Conservation (phyloP, 1,284 basidiomycete genomes). For the Kalmanozyma brasiliensis region DNA sequence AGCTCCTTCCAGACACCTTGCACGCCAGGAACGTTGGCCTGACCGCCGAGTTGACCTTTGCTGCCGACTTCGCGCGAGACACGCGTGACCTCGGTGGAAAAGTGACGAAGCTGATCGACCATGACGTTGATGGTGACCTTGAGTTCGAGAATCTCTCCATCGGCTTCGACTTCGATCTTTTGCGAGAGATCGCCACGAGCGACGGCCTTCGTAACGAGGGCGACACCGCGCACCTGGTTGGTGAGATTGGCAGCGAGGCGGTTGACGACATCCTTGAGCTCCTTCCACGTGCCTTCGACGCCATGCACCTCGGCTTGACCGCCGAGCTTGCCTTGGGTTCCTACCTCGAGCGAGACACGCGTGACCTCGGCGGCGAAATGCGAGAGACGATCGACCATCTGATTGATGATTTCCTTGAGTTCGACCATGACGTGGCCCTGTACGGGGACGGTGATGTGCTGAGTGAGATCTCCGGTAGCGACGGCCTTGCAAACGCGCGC, state of each 20-base stretch:
- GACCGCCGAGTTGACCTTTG: constrained; percentile 65
- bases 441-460: constrained; percentile 95
- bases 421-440: constrained; percentile 97
- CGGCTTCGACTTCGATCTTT: constrained; percentile 95
- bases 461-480: constrained; percentile 89
- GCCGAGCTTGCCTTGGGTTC: constrained; percentile 69
- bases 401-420: constrained; percentile 97
- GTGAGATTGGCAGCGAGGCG: constrained; percentile 74
- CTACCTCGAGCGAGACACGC: constrained; percentile 85
- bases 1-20: constrained; percentile 68
- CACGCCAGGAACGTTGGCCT: constrained; percentile 67
- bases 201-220: constrained; percentile 96
- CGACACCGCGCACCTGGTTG: constrained; percentile 92
- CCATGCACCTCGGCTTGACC: constrained; percentile 68
- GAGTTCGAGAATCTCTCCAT: constrained; percentile 94
- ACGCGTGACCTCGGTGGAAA: constrained; percentile 92
- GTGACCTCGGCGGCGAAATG: constrained; percentile 95
- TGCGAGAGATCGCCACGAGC: constrained; percentile 93
- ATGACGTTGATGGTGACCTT: constrained; percentile 99
- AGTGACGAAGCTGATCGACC: constrained; percentile 87
- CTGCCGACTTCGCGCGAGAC: constrained; percentile 75
- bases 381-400: constrained; percentile 86
- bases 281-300: constrained; percentile 68
- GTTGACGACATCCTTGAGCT: constrained; percentile 68
- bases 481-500: constrained; percentile 94